These are phyloP conservation scores for Hansenula sp. DNA, from an alignment of 1,139 yeast species.

Conservation along the genomic window DNA sequence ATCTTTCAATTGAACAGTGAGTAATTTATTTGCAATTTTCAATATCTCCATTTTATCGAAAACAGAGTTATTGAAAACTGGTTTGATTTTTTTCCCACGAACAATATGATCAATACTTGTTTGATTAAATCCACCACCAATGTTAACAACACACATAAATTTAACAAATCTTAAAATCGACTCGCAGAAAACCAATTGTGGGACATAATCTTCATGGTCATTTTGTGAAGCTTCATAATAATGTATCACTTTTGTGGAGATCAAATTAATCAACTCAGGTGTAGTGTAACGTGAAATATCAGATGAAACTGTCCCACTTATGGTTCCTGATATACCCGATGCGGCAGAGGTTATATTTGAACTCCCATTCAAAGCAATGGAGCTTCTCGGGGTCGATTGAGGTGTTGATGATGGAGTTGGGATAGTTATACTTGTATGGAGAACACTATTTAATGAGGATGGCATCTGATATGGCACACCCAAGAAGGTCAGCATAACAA, in stretches of 20 bases:
- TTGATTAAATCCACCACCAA: slow-evolving; percentile 46
- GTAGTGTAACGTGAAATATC: slow-evolving; percentile 24
- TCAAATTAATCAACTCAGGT: slow-evolving; percentile 49
- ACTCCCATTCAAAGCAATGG: slow-evolving; percentile 20
- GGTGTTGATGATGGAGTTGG: slow-evolving; percentile 24
- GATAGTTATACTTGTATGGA: slow-evolving; percentile 13
- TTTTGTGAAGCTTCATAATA: slow-evolving; percentile 58
- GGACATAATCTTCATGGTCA: slow-evolving; percentile 72
- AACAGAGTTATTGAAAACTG: slow-evolving; percentile 23
- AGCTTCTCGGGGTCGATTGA: slow-evolving; percentile 38
- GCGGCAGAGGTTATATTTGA: slow-evolving; percentile 1
- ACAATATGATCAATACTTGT: slow-evolving; percentile 40
- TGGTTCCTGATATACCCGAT: not conserved
- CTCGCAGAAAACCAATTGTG: slow-evolving; percentile 78
- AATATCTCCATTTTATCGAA: slow-evolving; percentile 42
- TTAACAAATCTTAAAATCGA: slow-evolving; percentile 60
- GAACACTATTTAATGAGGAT: slow-evolving; percentile 32
- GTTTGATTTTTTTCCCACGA: slow-evolving; percentile 24
- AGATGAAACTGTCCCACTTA: slow-evolving; percentile 11
- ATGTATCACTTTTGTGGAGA: slow-evolving; percentile 47
- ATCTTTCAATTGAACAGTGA: slow-evolving; percentile 34
- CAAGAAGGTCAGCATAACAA: slow-evolving; percentile 56
- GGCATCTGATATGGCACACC: slow-evolving; percentile 64
- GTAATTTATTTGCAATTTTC: slow-evolving; percentile 43
- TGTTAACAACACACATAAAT: slow-evolving; percentile 52